Conservation (phyloP, 2,329 filamentous ascomycete genomes). For the Aspergillus aculeatinus region DNA sequence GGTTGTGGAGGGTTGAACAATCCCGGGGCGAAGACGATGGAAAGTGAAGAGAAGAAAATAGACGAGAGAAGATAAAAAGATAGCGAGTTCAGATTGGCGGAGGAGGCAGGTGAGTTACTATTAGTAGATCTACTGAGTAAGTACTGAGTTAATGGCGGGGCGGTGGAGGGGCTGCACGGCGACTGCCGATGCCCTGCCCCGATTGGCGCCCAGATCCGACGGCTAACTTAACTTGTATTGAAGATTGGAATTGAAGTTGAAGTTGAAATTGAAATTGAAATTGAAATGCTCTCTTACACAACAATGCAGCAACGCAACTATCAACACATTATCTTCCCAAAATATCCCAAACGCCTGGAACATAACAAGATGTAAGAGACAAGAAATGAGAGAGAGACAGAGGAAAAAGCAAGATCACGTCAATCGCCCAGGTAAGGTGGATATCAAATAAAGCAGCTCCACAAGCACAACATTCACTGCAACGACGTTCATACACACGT, state of each 20-base stretch:
- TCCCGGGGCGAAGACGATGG: not conserved
- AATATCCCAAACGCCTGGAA: not conserved
- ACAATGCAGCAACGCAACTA: slow-evolving; percentile 1
- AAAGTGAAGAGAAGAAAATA: not conserved
- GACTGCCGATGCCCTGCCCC: not conserved
- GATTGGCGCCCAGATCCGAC: not conserved
- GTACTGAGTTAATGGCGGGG: not conserved
- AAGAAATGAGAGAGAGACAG: not conserved
- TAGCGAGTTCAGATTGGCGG: not conserved
- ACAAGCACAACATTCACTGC: slow-evolving; percentile 6
- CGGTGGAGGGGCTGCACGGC: slow-evolving; percentile 3
- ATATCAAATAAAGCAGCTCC: slow-evolving; percentile 30
- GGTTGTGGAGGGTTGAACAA: not conserved
- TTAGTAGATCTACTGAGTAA: not conserved
- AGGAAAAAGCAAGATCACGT: slow-evolving; percentile 6
- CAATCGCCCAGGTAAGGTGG: slow-evolving; percentile 33
- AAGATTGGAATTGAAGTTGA: not conserved
- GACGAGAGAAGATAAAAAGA: not conserved
- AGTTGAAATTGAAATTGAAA: not conserved
- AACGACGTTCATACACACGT: slow-evolving; percentile 1
- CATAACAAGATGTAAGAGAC: too few species aligned
- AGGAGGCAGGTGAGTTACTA: too few species aligned
- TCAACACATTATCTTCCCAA: slow-evolving; percentile 8
- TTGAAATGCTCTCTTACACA: not conserved
- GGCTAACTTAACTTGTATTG: not conserved